Percentiles rank a stretch among this genome's conserved stretches.
Conservation (phyloP, 1,284 basidiomycete species). For the Lignosus rhinocerotis region DNA sequence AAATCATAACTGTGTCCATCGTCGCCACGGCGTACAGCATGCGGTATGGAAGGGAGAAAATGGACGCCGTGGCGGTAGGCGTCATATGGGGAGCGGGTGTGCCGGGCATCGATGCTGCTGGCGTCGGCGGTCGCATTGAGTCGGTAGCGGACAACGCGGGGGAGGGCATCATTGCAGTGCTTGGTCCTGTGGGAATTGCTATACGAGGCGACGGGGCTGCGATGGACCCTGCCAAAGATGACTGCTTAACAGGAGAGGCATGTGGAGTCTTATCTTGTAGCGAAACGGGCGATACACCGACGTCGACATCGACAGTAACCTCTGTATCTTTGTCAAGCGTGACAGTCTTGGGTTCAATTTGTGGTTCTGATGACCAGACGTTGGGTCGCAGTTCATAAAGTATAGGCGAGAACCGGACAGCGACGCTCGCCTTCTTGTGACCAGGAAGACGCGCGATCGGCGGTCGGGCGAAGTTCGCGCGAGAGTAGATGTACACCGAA, state of each 20-base stretch:
- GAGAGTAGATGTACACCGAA: conserved; percentile 94
- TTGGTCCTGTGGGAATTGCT: conserved; percentile 41
- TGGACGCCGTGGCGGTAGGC: conserved; percentile 47
- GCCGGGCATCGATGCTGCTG: conserved; percentile 56
- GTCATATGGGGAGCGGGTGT: conserved; percentile 40
- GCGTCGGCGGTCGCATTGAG: conserved; percentile 52
- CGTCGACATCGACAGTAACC: conserved; percentile 62
- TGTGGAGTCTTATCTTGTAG: conserved; percentile 21
- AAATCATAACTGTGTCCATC: conserved; percentile 93
- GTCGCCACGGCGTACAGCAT: conserved; percentile 97
- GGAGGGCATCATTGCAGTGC: conserved; percentile 44
- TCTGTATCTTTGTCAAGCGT: conserved; percentile 73
- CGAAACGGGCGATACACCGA: conserved; percentile 12
- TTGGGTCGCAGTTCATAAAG: conserved; percentile 83
- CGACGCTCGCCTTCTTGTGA: conserved; percentile 93
- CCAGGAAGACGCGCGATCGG: conserved; percentile 96
- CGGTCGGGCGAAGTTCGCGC: conserved; percentile 88
- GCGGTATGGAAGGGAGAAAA: conserved; percentile 91
- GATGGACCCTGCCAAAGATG: conserved; percentile 28
- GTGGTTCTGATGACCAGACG: conserved; percentile 40
- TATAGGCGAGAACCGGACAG: conserved; percentile 92
- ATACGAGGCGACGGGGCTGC: conserved; percentile 35
- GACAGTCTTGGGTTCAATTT: conserved; percentile 49
- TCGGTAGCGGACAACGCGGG: conserved; percentile 62
- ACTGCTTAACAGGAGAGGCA: conserved; percentile 14